A percentile compares a stretch with the other conserved stretches of the same genome.
These are phyloP conservation scores for Pseudognaphalium luteoalbum DNA, from an alignment of 129 eudicot species.

Conservation along the genomic window DNA sequence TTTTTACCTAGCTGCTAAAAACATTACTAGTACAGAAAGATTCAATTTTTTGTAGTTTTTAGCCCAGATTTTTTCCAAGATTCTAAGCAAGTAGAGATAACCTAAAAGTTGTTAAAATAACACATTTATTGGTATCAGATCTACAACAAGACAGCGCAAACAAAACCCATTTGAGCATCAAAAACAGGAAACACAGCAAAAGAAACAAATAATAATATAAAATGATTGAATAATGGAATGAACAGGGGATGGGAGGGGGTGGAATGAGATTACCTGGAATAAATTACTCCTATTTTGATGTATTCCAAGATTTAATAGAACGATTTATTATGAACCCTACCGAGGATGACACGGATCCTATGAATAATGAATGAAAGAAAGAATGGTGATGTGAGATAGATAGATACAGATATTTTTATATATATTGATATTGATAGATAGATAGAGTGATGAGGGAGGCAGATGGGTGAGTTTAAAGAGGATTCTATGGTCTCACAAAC, in stretches of 20 bases:
- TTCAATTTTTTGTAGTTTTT: background rate
- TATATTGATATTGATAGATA: background rate
- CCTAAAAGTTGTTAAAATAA: background rate
- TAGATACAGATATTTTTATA: no score
- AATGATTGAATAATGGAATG: background rate
- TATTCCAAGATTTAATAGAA: conserved; percentile 10
- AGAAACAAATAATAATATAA: background rate
- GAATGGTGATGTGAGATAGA: conserved; percentile 8
- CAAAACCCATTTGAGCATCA: background rate
- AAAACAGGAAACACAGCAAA: background rate
- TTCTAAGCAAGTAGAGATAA: background rate
- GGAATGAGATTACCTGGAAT: background rate
- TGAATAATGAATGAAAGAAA: conserved; percentile 1
- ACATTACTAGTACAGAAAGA: conserved; percentile 10
- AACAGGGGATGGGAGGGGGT: background rate
- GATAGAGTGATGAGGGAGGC: background rate
- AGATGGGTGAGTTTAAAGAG: no score
- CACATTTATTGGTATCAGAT: conserved; percentile 18
- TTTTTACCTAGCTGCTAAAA: conserved; percentile 3
- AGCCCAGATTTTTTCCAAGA: conserved; percentile 2
- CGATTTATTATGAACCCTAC: conserved; percentile 21
- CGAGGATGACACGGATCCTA: conserved; percentile 24
- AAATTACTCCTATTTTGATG: background rate
- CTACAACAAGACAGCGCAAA: conserved; percentile 17
- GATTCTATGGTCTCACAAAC: no score